phyloP scores from a whole-genome alignment of 2,329 filamentous ascomycete species.

The Colletotrichum incanum region DNA sequence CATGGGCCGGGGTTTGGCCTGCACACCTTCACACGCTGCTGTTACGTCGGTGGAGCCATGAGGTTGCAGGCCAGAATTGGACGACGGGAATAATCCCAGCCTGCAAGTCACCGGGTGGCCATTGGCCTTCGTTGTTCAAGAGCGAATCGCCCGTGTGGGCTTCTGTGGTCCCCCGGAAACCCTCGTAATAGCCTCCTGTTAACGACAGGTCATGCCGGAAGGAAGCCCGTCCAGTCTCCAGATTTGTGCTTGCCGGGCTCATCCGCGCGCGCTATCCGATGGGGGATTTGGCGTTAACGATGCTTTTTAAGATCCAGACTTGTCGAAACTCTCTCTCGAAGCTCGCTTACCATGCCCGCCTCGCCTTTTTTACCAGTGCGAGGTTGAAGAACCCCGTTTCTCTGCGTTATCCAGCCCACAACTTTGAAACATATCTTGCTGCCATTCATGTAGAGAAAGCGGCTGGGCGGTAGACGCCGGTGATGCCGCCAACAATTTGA shows the following conservation, averaged over 20 bases:
- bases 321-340: slow-evolving; percentile 25
- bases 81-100: slow-evolving; percentile 39
- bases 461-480: slow-evolving; percentile 31
- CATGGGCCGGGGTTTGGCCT: slow-evolving; percentile 21
- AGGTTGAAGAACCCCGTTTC: slow-evolving; percentile 18
- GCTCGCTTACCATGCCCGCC: slow-evolving; percentile 26
- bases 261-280: slow-evolving; percentile 39
- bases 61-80: slow-evolving; percentile 34
- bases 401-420: slow-evolving; percentile 32
- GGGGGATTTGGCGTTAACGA: slow-evolving; percentile 14
- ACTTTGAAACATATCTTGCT: slow-evolving; percentile 38
- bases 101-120: slow-evolving; percentile 44
- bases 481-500: slow-evolving; percentile 34
- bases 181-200: slow-evolving; percentile 40
- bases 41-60: slow-evolving; percentile 43
- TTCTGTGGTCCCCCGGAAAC: slow-evolving; percentile 31
- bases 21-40: slow-evolving; percentile 42
- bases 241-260: slow-evolving; percentile 12
- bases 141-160: slow-evolving; percentile 41
- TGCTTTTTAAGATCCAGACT: slow-evolving; percentile 15
- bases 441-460: slow-evolving; percentile 22
- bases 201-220: slow-evolving; percentile 40
- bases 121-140: slow-evolving; percentile 20
- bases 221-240: slow-evolving; percentile 32
- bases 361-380: slow-evolving; percentile 5